Percentiles rank a stretch among this genome's conserved stretches.
phyloP scores from a whole-genome alignment of 1,284 basidiomycete genomes.

The Pyrrhoderma noxium region DNA sequence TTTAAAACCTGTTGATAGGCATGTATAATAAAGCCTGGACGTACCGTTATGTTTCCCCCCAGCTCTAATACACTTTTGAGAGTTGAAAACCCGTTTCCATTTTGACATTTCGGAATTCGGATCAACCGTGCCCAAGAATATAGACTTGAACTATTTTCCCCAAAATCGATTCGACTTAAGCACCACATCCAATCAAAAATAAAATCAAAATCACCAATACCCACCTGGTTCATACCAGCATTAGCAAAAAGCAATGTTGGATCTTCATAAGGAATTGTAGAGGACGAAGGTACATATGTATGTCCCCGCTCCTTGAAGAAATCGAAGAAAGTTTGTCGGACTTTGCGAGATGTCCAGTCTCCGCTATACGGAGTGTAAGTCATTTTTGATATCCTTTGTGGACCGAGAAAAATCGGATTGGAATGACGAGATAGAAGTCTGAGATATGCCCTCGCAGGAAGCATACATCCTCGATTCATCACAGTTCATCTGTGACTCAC shows the following conservation, averaged over 20 bases:
- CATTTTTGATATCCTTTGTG: not conserved
- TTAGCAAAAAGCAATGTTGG: constrained; percentile 97
- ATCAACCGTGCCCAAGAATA: constrained; percentile 95
- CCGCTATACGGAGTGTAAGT: constrained; percentile 23
- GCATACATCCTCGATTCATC: constrained; percentile 11
- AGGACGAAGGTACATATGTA: constrained; percentile 88
- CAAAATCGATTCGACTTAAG: not conserved
- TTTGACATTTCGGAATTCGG: constrained; percentile 84
- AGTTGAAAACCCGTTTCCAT: constrained; percentile 90
- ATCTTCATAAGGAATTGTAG: constrained; percentile 95
- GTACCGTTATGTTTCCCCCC: constrained; percentile 97
- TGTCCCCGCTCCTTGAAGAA: constrained; percentile 79
- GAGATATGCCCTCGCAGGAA: not conserved
- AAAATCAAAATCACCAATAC: constrained; percentile 19
- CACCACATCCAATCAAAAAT: not conserved
- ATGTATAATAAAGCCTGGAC: constrained; percentile 18
- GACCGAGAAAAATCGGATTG: not conserved
- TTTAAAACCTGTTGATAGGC: not conserved
- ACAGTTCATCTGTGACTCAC: constrained; percentile 13
- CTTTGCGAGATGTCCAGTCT: constrained; percentile 63
- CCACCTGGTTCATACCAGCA: constrained; percentile 92
- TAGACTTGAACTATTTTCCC: constrained; percentile 95
- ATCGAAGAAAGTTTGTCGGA: constrained; percentile 71
- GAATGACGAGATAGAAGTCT: not conserved
- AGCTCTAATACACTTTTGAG: constrained; percentile 96